Base-by-base conservation (phyloP, 345 rosid species). In the Hibiscus mutabilis region DNA sequence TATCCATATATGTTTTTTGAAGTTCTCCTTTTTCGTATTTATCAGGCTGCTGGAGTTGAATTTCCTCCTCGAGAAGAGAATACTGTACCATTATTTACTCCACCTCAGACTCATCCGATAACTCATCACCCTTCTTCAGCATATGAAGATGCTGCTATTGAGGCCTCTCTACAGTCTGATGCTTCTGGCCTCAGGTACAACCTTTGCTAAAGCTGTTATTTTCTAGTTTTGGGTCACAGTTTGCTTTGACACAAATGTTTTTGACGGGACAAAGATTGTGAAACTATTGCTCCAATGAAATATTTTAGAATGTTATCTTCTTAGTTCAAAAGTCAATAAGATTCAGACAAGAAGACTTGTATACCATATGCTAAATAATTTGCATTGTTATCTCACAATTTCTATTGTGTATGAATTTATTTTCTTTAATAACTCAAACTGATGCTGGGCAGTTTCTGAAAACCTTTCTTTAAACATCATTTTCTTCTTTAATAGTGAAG, bases 61-160 rank as follows among this genome's bases (percentile, higher is more conserved):
- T 95, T 92, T 76, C 98, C 99, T 19, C 98, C 98, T 21, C 87
- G 90, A 66, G 88, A 72, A 56, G 98, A 89, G 84, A 84, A 87
- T 78, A 80, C 82, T 73, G 97, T 92, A 11, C 97, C 97, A 8
- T 78, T 95, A 75, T 95, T 92, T 77, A 95, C 99, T 73, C 99
- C 99, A 52, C 98, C 99, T 29, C 98, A 92, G 79, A 86, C 97
- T 59, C 96, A 90, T 71, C 88, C 98, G 8, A 73, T 89, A 77
- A 82, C 77, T 69, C 84, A 84, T 25, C 81, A 84, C 21, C 81
- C 84, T 53, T 75, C 80, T 82, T 72, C 88, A 61, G 62, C 79
- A 44, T 89, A 79, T 82, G 99, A 95, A 76, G 98, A 89, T 82
- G 97, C 88, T 80, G 99, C 92, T 67, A 87, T 92, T 74, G 89